These are phyloP conservation scores for Handroanthus guayacan DNA, from an alignment of 257 asterid species.

Conservation along the genomic window DNA sequence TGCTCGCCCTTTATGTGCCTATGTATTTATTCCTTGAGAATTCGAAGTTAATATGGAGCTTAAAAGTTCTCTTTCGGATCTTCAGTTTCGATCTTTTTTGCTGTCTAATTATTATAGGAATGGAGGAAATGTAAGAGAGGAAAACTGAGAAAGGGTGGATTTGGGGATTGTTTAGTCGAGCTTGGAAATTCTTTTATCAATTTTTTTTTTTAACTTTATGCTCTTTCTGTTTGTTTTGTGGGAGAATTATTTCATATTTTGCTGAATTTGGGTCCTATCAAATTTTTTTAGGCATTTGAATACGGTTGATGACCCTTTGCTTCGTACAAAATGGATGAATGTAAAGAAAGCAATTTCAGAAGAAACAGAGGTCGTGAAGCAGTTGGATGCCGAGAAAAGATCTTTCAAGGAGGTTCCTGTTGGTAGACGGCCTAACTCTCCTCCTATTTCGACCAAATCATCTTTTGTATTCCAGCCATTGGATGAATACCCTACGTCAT, in stretches of 20 bases:
- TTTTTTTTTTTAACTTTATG: neutral
- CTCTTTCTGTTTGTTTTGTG: conserved; percentile 5
- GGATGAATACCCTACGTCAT: conserved; percentile 93
- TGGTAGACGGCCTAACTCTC: conserved; percentile 85
- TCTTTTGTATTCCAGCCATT: conserved; percentile 88
- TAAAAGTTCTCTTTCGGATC: conserved; percentile 8
- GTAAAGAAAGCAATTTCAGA: conserved; percentile 89
- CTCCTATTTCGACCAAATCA: conserved; percentile 89
- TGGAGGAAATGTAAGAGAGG: neutral
- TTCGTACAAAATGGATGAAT: conserved; percentile 93
- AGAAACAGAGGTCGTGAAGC: conserved; percentile 97
- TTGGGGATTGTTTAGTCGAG: conserved; percentile 1
- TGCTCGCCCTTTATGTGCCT: conserved; percentile 8
- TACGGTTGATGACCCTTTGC: conserved; percentile 84
- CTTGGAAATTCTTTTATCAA: neutral
- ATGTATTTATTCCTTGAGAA: conserved; percentile 8
- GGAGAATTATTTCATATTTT: conserved; percentile 3
- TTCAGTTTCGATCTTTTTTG: neutral
- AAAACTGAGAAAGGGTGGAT: neutral
- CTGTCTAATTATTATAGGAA: neutral
- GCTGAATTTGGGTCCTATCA: conserved; percentile 24
- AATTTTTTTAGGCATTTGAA: conserved; percentile 70
- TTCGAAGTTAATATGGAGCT: conserved; percentile 30
- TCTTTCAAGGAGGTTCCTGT: conserved; percentile 77
- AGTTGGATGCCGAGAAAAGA: conserved; percentile 90